Percentiles rank a stretch among this genome's conserved stretches.
Evolutionary conservation across 2,329 filamentous ascomycete species (phyloP).

Genomic region (Thyridium curvatum): DNA sequence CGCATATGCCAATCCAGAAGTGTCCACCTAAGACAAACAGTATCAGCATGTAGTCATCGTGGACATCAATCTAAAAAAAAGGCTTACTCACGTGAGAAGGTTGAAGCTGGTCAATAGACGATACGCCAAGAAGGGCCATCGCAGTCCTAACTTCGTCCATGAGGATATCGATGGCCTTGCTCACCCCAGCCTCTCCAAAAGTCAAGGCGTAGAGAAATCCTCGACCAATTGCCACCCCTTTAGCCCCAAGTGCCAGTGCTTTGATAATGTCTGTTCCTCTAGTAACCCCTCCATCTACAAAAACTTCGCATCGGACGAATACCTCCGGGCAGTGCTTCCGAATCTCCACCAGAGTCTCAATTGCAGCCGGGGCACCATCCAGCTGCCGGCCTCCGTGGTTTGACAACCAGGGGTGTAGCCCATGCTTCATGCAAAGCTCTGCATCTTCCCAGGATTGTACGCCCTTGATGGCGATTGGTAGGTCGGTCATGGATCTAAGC

Average conservation of each 20-base stretch:
- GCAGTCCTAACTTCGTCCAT: conserved; percentile 6
- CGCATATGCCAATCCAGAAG: too few species aligned
- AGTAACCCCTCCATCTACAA: conserved; percentile 48
- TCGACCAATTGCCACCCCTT: conserved; percentile 9
- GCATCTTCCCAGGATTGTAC: conserved; percentile 52
- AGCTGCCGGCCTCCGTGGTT: conserved; percentile 50
- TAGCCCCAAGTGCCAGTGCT: conserved; percentile 8
- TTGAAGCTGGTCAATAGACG: conserved; percentile 4
- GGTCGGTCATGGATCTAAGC: conserved; percentile 45
- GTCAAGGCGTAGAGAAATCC: conserved; percentile 7
- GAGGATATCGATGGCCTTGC: conserved; percentile 6
- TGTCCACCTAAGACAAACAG: too few species aligned
- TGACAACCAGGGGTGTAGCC: conserved; percentile 50
- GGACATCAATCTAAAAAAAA: too few species aligned
- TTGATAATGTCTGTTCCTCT: conserved; percentile 39
- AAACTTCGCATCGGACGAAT: conserved; percentile 41
- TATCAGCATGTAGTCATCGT: too few species aligned
- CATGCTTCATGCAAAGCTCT: conserved; percentile 43
- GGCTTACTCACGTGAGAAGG: conserved; percentile 1
- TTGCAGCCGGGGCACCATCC: conserved; percentile 34
- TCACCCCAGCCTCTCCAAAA: conserved; percentile 3
- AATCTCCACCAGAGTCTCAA: conserved; percentile 40
- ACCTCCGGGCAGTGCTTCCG: conserved; percentile 30
- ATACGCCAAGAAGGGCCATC: conserved; percentile 8
- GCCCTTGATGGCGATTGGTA: conserved; percentile 52